Base-by-base conservation (phyloP, 306 rosid species). In the Castanea mollissima region DNA sequence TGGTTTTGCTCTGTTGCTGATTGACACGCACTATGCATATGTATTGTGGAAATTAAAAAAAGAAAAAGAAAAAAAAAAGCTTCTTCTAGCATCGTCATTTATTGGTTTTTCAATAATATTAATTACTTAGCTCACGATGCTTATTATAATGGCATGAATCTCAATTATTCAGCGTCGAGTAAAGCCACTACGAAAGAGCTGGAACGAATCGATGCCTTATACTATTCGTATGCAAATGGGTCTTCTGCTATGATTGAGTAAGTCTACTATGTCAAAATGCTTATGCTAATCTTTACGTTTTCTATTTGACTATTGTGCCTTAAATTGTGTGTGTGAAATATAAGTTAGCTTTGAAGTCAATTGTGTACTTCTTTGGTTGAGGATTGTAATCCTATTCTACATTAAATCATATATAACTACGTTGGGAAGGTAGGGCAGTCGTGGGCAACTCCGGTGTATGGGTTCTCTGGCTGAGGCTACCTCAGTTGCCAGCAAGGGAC, bases 231-330 rank as follows among this genome's bases (percentile, higher is more conserved):
- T 83, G 97, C 94, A 68, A 90, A 87, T 91, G 90, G 80, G 25
- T 82, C 99, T 84, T 86, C 94, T 63, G 91, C 92, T 65, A 51
- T 89, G 89, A 96, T 96, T 76, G 99, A 93, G 99, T 96, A 93
- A 91, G 99, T 87, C 27, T 46, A 59, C 77, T 21, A 9, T 57
- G 72, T 62, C 75, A 11, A 27, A 23, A 51, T 72, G 4, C 38
- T 19, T 54, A 55, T 49, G 23, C 10, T 29, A 44, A 74, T 46
- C 79, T 64, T 12, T 65, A 10, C 16, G 32, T 46, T 55, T 65
- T 27, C 56, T 25, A 21, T 59, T 59, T 59, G 29, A 55, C 63
- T 49, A 32, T 75, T 74, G 57, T 49, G 77, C 63, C 32, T 31
- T 69, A 34, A 62, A 35, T 69, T 71, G 46, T 41, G 46, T 71